Evolutionary conservation across 2,329 filamentous ascomycete species (phyloP), one percentile per base, ranked within the genome.

Genomic region (Fusarium piperis): DNA sequence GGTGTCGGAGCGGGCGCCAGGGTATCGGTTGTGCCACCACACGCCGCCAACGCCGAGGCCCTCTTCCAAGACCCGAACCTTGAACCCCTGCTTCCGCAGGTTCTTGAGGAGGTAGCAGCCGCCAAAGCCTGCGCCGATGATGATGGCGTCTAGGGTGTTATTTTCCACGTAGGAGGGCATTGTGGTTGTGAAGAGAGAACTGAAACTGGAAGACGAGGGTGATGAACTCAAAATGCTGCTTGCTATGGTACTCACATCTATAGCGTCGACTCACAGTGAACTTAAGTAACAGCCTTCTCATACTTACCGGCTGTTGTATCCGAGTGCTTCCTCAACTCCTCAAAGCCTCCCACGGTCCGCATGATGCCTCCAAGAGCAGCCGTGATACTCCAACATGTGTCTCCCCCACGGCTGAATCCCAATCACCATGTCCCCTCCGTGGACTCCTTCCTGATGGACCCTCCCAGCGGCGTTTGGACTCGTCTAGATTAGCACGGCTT

Each of bases 1-100:
- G 8, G 68, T 71, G 66, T 85, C 77, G 66, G 84, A 87, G 6
- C 79, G 70, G 0, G 83, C 80, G 0, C 82, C 82, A 2, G 82
- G 82, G 26, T 83, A 83, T 1, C 79, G 71, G 52, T 83, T 83
- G 81, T 59, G 56, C 39, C 56, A 52, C 64, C 64, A 67, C 11
- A 67, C 64, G 13, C 64, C 59, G 16, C 64, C 64, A 5, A 53
- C 16, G 6, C 46, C 64, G 4, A 35, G 41, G 15, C 51, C 64
- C 20, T 66, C 64, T 9, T 66, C 64, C 23, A 67, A 28, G 13
- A 67, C 55, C 9, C 16, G 18, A 18, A 41, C 38, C 15, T 20
- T 57, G 46, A 67, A 67, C 12, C 64, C 64, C 26, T 55, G 30
- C 7, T 55, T 48, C 15, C 64, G 55, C 3, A 64, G 55, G n/a